Conservation (phyloP, 345 rosid genomes). For the Physaria fendleri region DNA sequence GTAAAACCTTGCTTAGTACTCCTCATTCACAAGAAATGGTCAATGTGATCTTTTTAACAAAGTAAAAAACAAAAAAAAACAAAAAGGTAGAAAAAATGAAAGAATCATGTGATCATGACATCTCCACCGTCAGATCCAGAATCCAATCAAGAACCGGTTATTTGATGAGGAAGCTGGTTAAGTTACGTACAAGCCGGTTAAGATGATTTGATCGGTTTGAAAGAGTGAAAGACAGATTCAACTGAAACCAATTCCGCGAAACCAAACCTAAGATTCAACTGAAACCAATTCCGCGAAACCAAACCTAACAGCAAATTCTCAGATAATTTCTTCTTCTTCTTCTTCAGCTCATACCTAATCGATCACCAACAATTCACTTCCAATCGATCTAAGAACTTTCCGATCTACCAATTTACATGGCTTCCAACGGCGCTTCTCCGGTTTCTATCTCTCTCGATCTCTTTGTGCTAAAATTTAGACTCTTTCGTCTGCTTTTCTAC, state of each 20-base stretch:
- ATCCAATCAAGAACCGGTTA: neutral
- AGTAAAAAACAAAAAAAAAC: no score
- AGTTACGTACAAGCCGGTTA: slow-evolving; percentile 15
- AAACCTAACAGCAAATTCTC: slow-evolving; percentile 24
- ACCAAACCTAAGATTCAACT: no score
- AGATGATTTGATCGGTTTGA: slow-evolving; percentile 10
- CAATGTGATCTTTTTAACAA: no score
- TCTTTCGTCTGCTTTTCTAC: neutral
- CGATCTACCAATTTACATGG: slow-evolving; percentile 44
- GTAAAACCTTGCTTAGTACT: no score
- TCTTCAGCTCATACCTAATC: slow-evolving; percentile 1
- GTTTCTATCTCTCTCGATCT: slow-evolving; percentile 36
- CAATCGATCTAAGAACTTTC: neutral
- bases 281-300: slow-evolving; percentile 33
- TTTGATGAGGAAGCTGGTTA: neutral
- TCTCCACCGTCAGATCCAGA: no score
- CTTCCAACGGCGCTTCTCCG: slow-evolving; percentile 85
- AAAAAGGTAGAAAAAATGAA: no score
- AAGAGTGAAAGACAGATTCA: slow-evolving; percentile 18
- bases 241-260: no score
- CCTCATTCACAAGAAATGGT: no score
- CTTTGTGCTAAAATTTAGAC: neutral
- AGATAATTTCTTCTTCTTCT: neutral
- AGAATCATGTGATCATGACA: no score
- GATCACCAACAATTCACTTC: neutral